Conservation (phyloP, 2,329 filamentous ascomycete genomes). For the Calonectria henricotiae region DNA sequence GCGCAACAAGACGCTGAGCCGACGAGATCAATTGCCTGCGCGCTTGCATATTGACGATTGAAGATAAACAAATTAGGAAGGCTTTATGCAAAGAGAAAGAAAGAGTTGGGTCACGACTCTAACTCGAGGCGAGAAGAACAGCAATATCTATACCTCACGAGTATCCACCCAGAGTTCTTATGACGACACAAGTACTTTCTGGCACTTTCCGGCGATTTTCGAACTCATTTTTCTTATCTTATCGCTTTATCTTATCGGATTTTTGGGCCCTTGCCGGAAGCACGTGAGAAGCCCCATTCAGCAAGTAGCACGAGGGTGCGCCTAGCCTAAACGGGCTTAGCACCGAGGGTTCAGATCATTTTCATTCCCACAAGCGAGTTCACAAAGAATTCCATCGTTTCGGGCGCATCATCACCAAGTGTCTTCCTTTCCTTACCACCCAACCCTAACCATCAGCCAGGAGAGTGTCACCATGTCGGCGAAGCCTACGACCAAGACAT, state of each 20-base stretch:
- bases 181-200: constrained; percentile 58
- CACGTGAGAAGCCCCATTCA: constrained; percentile 58
- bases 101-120: constrained; percentile 32
- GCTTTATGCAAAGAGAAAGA: constrained; percentile 26
- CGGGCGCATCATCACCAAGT: constrained; percentile 59
- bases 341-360: constrained; percentile 62
- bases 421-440: constrained; percentile 58
- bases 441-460: constrained; percentile 62
- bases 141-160: constrained; percentile 46
- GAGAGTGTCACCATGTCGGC: constrained; percentile 78
- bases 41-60: constrained; percentile 59
- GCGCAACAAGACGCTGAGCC: constrained; percentile 58
- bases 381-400: constrained; percentile 64
- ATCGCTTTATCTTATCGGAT: constrained; percentile 55
- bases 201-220: constrained; percentile 58
- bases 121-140: constrained; percentile 27
- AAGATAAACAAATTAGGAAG: constrained; percentile 23
- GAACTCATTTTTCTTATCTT: constrained; percentile 25
- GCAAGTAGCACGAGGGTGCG: constrained; percentile 42
- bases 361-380: constrained; percentile 63
- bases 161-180: constrained; percentile 47
- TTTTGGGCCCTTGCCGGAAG: constrained; percentile 37
- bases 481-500: constrained; percentile 90
- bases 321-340: constrained; percentile 55
- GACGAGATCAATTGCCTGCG: constrained; percentile 60